Evolutionary conservation across 768 basidiomycete genomes (phyloP).

Genomic region (Lentinula lateritia): DNA sequence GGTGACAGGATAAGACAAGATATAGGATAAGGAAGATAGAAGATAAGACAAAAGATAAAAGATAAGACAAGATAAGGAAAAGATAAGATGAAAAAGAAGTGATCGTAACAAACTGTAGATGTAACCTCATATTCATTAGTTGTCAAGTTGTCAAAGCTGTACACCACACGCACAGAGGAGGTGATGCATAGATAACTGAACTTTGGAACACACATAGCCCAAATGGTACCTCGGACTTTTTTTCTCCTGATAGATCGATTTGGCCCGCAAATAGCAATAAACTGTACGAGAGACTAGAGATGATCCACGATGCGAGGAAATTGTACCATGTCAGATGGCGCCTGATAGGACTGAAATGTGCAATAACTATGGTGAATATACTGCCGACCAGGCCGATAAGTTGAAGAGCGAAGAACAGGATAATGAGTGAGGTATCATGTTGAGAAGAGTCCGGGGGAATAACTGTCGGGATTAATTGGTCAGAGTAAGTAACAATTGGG

Average conservation of each 20-base stretch:
- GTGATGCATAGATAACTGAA: slow-evolving; percentile 18
- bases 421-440: slow-evolving; percentile 7
- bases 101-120: too few relatives aligned
- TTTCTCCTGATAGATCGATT: neutral
- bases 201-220: slow-evolving; percentile 20
- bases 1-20: too few relatives aligned
- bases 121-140: neutral
- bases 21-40: too few relatives aligned
- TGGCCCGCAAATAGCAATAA: slow-evolving; percentile 20
- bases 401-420: slow-evolving; percentile 19
- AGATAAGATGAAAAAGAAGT: too few relatives aligned
- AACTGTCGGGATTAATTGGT: neutral
- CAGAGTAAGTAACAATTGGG: neutral
- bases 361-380: slow-evolving; percentile 7
- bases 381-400: slow-evolving; percentile 18
- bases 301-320: slow-evolving; percentile 23
- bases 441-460: neutral
- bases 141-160: too few relatives aligned
- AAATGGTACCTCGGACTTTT: slow-evolving; percentile 10
- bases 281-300: slow-evolving; percentile 22
- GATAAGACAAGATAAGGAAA: too few relatives aligned
- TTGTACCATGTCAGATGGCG: slow-evolving; percentile 24
- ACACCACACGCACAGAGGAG: slow-evolving; percentile 6
- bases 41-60: too few relatives aligned
- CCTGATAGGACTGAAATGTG: slow-evolving; percentile 10